A percentile compares a stretch with the other conserved stretches of the same genome.
Evolutionary conservation across 768 basidiomycete species (phyloP).

Genomic region (Neoboletus subvelutipes): DNA sequence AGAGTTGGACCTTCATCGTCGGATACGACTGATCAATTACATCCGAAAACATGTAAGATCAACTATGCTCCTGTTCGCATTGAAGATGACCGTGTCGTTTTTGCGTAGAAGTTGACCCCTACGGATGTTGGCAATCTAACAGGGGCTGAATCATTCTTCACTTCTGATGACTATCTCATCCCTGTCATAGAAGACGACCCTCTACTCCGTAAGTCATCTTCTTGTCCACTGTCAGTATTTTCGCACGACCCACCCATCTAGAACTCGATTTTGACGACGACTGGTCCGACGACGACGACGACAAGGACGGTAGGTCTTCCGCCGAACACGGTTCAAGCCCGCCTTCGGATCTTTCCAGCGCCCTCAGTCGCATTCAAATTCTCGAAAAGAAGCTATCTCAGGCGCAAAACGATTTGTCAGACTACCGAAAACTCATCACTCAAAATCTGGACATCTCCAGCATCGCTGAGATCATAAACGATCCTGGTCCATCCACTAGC

Average conservation of each 20-base stretch:
- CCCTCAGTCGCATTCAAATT: conserved; percentile 47
- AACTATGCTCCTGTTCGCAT: background rate
- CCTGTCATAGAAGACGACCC: conserved; percentile 87
- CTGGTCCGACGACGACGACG: conserved; percentile 62
- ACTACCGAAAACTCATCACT: conserved; percentile 59
- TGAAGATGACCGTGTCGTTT: conserved; percentile 3
- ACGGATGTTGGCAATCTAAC: conserved; percentile 46
- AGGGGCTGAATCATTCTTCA: conserved; percentile 61
- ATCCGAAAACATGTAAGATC: conserved; percentile 69
- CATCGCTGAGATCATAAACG: conserved; percentile 44
- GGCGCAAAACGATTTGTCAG: conserved; percentile 58
- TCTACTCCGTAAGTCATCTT: conserved; percentile 67
- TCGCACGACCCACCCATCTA: conserved; percentile 23
- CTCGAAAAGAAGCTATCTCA: conserved; percentile 63
- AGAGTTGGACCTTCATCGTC: conserved; percentile 78
- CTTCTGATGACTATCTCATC: conserved; percentile 75
- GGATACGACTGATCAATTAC: conserved; percentile 83
- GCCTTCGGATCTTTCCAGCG: conserved; percentile 33
- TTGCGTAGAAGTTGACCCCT: conserved; percentile 52
- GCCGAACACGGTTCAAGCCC: conserved; percentile 1
- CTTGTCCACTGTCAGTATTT: background rate
- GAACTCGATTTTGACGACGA: conserved; percentile 67
- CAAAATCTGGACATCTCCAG: conserved; percentile 49
- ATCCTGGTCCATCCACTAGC: conserved; percentile 27
- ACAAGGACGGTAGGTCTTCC: background rate